These are phyloP conservation scores for Phytophthora multivora DNA, from an alignment of 352 stramenopile genomes.

Conservation along the genomic window DNA sequence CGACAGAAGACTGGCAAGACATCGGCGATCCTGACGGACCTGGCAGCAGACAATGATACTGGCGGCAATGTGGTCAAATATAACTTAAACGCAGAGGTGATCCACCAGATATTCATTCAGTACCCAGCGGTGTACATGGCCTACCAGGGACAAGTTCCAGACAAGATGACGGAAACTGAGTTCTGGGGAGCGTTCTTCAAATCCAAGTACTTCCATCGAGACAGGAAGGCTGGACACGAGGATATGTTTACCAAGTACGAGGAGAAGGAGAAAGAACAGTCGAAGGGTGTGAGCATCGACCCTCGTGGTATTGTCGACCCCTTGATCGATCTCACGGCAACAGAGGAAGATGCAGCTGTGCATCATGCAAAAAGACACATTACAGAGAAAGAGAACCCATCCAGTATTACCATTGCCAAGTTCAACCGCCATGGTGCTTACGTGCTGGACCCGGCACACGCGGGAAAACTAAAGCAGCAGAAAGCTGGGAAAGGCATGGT, in stretches of 20 bases:
- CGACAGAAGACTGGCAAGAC: constrained; percentile 87
- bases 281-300: constrained; percentile 47
- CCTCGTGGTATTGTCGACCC: constrained; percentile 76
- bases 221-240: constrained; percentile 80
- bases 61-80: constrained; percentile 87
- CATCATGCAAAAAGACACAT: constrained; percentile 42
- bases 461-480: constrained; percentile 56
- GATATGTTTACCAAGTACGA: constrained; percentile 89
- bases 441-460: constrained; percentile 76
- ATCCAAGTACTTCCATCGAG: constrained; percentile 90
- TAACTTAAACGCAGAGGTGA: constrained; percentile 89
- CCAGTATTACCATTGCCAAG: constrained; percentile 81
- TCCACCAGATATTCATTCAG: constrained; percentile 91
- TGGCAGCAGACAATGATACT: constrained; percentile 72
- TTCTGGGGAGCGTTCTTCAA: constrained; percentile 91
- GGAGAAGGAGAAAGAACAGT: constrained; percentile 72
- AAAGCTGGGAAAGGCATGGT: constrained; percentile 17
- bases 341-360: constrained; percentile 62
- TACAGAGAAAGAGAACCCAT: constrained; percentile 52
- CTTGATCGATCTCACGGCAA: constrained; percentile 77
- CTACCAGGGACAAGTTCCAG: constrained; percentile 84
- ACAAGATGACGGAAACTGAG: constrained; percentile 90
- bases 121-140: constrained; percentile 87
- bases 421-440: constrained; percentile 88
- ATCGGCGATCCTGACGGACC: constrained; percentile 81